These are phyloP conservation scores for Magnusiomyces suaveolens DNA, from an alignment of 1,139 yeast species.

Conservation along the genomic window DNA sequence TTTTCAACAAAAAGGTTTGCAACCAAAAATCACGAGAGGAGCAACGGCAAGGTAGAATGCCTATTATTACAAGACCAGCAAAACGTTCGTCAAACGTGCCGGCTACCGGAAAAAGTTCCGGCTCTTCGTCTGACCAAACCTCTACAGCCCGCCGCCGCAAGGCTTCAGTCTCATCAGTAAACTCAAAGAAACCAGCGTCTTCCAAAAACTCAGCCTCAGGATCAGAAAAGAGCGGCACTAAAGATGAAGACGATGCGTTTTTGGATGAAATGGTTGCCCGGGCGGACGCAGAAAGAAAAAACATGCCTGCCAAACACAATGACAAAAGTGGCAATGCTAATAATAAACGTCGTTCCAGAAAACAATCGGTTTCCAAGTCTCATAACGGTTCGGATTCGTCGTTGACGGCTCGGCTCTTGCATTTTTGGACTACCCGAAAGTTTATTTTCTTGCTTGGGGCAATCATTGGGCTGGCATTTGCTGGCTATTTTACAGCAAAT, in stretches of 20 bases:
- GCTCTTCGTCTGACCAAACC: neutral
- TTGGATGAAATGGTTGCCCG: neutral
- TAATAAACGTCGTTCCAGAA: neutral
- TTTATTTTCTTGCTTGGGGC: slow-evolving; percentile 41
- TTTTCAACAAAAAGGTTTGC: neutral
- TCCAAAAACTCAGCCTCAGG: neutral
- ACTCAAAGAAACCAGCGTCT: neutral
- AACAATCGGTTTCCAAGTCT: neutral
- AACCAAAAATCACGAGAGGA: too few species aligned
- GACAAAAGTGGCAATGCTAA: neutral
- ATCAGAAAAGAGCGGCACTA: neutral
- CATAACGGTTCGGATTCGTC: neutral
- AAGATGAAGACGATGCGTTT: neutral
- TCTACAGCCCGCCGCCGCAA: neutral
- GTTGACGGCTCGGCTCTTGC: neutral
- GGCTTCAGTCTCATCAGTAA: neutral
- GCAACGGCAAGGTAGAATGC: too few species aligned
- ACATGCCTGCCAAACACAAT: neutral
- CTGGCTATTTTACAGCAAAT: slow-evolving; percentile 51
- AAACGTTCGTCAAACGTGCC: neutral
- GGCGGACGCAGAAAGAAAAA: neutral
- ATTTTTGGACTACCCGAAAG: slow-evolving; percentile 5
- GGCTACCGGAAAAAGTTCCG: neutral
- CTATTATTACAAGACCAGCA: neutral
- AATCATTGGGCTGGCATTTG: slow-evolving; percentile 53